phyloP scores from a whole-genome alignment of 495 filamentous ascomycete genomes.

The Lasiosphaeria ovina region DNA sequence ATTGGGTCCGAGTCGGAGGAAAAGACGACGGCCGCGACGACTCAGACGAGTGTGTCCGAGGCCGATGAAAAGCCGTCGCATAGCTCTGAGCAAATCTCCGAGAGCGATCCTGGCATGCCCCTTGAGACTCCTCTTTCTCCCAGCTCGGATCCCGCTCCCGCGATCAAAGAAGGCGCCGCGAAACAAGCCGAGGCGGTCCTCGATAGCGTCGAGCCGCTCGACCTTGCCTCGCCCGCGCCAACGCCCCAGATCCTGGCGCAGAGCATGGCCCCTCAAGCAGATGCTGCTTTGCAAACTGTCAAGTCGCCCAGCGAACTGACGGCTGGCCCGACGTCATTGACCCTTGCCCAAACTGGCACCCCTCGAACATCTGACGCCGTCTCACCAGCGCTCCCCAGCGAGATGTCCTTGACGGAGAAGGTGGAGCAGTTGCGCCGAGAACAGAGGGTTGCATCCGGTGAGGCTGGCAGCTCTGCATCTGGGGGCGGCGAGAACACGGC shows the following conservation, averaged over 20 bases:
- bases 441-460: slow-evolving; percentile 34
- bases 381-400: not conserved
- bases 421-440: slow-evolving; percentile 49
- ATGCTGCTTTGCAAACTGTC: slow-evolving; percentile 2
- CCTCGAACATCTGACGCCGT: slow-evolving; percentile 6
- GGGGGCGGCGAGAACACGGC: slow-evolving; percentile 13
- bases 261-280: slow-evolving; percentile 17
- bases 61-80: slow-evolving; percentile 29
- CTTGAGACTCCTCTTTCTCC: slow-evolving; percentile 28
- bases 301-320: slow-evolving; percentile 14
- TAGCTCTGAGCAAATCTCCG: slow-evolving; percentile 19
- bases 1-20: slow-evolving; percentile 41
- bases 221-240: slow-evolving; percentile 65
- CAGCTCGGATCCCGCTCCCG: slow-evolving; percentile 16
- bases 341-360: not conserved
- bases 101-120: slow-evolving; percentile 15
- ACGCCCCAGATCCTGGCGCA: slow-evolving; percentile 23
- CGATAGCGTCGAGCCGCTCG: slow-evolving; percentile 65
- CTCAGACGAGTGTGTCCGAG: slow-evolving; percentile 27
- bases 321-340: slow-evolving; percentile 4
- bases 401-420: slow-evolving; percentile 46
- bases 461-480: slow-evolving; percentile 18
- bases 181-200: slow-evolving; percentile 26
- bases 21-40: slow-evolving; percentile 38
- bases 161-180: slow-evolving; percentile 16